A percentile compares a stretch with the other conserved stretches of the same genome.
phyloP scores from a whole-genome alignment of 2,329 filamentous ascomycete species.

The Trichoderma atroviride region DNA sequence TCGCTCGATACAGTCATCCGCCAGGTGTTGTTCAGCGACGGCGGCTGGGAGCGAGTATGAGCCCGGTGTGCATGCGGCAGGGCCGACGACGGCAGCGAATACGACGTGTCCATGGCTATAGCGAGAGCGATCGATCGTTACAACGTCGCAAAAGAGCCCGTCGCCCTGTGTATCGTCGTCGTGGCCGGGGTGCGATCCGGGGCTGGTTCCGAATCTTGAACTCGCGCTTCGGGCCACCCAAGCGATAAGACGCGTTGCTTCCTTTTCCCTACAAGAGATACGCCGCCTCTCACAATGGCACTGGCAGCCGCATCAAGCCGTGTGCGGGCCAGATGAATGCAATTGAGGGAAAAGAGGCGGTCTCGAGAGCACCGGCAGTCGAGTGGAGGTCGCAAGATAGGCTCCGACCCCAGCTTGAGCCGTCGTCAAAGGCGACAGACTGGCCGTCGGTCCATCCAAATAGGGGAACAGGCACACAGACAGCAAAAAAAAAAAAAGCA shows the following conservation, averaged over 20 bases:
- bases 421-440: not conserved
- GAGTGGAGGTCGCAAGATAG: constrained; percentile 4
- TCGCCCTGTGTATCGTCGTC: not conserved
- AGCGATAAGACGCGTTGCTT: not conserved
- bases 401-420: constrained; percentile 11
- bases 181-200: not conserved
- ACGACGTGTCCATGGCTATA: constrained; percentile 53
- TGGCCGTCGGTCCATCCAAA: not conserved
- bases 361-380: not conserved
- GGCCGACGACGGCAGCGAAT: constrained; percentile 55
- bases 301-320: constrained; percentile 14
- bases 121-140: not conserved
- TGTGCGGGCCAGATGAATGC: not conserved
- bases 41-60: constrained; percentile 43
- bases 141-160: not conserved
- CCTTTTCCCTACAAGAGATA: constrained; percentile 23
- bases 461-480: constrained; percentile 9
- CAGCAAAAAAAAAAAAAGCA: not conserved
- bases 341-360: constrained; percentile 11
- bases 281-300: constrained; percentile 9
- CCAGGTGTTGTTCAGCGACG: constrained; percentile 45
- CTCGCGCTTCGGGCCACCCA: not conserved
- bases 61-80: constrained; percentile 52
- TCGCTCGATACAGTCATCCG: constrained; percentile 41
- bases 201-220: not conserved